Base-by-base conservation (phyloP, 768 basidiomycete genomes). In the Neoboletus magnificus region DNA sequence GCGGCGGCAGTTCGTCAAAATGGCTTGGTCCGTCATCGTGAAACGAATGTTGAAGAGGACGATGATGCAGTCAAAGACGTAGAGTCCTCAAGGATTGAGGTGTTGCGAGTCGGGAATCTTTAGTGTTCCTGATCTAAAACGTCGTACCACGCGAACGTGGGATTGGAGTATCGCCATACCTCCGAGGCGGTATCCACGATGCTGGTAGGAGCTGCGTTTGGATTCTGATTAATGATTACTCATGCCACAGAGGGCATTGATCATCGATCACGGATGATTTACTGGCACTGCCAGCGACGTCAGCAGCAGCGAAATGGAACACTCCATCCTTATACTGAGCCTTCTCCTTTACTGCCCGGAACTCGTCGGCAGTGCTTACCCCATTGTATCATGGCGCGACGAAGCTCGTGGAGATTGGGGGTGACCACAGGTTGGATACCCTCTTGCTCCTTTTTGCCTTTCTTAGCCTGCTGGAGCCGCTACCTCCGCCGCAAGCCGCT, bases 21-120 rank as follows among this genome's bases (percentile, higher is more conserved):
- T 71, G 5, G 73, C 73, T 15, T 71, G 64, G 55, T 74, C 74
- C 13, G 73, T 74, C 57, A 60, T 58, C 5, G 70, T 73, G 54
- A 75, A 71, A 0, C 74, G 73, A 42, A 62, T 66, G 50, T 71
- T 68, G 63, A 73, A 69, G 12, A 75, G 53, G 25, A 75, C 62
- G 49, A 75, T 52, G 57, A 76, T 58, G 25, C 64, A 68, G 44
- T 76, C 73, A 51, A 75, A 75, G 52, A 72, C 62, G 48, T 66
- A 75, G 32, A 75, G 65, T 12, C 74, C 74, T 44, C 74, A 71
- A 12, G 69, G 63, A 33, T 73, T 73, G 56, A 76, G 75, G 55
- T 75, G 76, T 36, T 72, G 66, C 71, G 71, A 75, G 49, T 71
- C 72, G 20, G 71, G 66, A 45, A 73, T 58, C 37, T 60, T 65